Evolutionary conservation across 176 grass and related monocot genomes (phyloP), one percentile per base, ranked within the genome.

Genomic region (Tillandsia fasciculata): DNA sequence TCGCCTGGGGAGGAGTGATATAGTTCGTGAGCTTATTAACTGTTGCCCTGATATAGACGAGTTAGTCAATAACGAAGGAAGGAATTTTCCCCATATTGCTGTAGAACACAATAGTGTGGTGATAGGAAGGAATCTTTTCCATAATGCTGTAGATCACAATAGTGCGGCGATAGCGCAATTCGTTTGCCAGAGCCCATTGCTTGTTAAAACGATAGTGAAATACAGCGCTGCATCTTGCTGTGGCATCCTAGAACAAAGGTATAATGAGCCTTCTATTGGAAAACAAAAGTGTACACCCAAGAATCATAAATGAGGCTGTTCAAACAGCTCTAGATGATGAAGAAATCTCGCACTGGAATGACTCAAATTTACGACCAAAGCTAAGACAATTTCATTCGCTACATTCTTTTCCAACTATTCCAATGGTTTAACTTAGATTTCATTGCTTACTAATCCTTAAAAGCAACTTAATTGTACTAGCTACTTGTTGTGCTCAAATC

Each of bases 61-160:
- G 12, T n/a, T 69, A 27, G 12, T 47, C 12, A 51, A 77, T 18
- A 8, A 47, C 1, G 11, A 49, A 3, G 74, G 74, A 20, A 70
- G 23, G 26, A 77, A 69, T 20, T 69, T 69, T n/a, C 49, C 54
- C 10, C 48, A 69, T 52, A 15, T 77, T 15, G 64, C 63, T 17
- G 53, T 57, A 48, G 15, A 53, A 20, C 2, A 18, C 17, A 27
- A 49, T 22, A 28, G 27, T 2, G 27, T 3, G 2, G 2, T 2
- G 33, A 49, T 52, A 3, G 29, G n/a, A n/a, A n/a, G 71, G 20
- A 20, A 20, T 20, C 20, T 20, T 20, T 20, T 20, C 20, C 20
- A 20, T 20, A 20, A 0, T 20, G 20, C 20, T 20, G 20, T 20
- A 20, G 20, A 20, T 20, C 20, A 20, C 20, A 20, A 20, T 20